Conservation (phyloP, 257 asterid genomes). For the Solanum rostratum region DNA sequence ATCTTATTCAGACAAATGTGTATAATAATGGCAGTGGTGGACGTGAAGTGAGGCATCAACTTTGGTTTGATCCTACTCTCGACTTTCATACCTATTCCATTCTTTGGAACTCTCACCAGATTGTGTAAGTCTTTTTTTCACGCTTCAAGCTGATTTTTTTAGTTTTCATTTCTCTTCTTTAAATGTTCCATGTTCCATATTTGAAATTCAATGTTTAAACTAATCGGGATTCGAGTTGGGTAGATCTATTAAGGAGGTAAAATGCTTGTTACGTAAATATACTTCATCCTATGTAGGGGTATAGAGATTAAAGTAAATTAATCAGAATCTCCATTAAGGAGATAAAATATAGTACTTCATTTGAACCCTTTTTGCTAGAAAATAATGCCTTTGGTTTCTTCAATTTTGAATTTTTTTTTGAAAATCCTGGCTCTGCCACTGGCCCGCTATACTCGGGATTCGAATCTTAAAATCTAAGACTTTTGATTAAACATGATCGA, state of each 20-base stretch:
- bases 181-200: background rate
- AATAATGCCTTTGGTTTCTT: background rate
- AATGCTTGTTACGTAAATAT: background rate
- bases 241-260: background rate
- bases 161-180: background rate
- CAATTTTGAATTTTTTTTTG: background rate
- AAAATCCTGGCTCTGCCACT: background rate
- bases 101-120: conserved; percentile 74
- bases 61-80: conserved; percentile 89
- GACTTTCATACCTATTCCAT: conserved; percentile 73
- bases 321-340: background rate
- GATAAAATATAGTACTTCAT: background rate
- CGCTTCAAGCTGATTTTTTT: background rate
- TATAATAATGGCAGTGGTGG: conserved; percentile 89
- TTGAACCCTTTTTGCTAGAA: background rate
- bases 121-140: conserved; percentile 38
- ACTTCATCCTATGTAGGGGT: background rate
- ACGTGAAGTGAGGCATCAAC: conserved; percentile 81
- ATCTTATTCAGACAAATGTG: conserved; percentile 72
- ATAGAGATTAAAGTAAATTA: background rate
- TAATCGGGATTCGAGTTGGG: background rate
- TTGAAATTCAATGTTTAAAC: background rate
- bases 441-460: too few species aligned
- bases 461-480: background rate
- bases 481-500: background rate